Conservation (phyloP, 192 early-diverging fungal species). For the Podila epigama region DNA sequence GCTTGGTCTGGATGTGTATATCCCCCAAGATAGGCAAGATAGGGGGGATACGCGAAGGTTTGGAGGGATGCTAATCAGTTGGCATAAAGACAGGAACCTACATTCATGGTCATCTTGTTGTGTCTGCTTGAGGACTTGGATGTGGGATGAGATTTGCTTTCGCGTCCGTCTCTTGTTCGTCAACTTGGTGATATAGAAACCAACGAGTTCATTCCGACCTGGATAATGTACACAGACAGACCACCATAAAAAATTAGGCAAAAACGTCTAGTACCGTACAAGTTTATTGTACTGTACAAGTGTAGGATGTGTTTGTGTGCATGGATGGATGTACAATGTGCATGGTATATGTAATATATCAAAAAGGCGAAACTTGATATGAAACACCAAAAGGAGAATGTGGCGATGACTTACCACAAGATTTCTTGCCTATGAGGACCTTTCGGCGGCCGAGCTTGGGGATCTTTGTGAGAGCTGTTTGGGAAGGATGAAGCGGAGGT, state of each 20-base stretch:
- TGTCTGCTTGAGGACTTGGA: background rate
- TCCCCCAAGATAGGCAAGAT: background rate
- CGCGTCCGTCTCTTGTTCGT: slow-evolving; percentile 1
- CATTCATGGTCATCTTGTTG: background rate
- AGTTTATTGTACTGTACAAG: background rate
- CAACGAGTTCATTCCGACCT: background rate
- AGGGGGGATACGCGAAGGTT: background rate
- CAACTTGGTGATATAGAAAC: background rate
- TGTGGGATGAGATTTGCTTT: background rate
- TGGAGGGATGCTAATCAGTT: no score
- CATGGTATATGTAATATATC: no score
- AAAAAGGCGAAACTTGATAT: no score
- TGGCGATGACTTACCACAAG: background rate
- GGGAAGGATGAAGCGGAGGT: background rate
- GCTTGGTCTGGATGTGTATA: background rate
- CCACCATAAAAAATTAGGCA: background rate
- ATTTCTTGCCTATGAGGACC: background rate
- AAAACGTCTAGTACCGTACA: no score
- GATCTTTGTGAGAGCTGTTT: background rate
- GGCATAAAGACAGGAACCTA: background rate
- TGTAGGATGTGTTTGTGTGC: background rate
- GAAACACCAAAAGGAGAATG: background rate
- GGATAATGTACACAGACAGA: background rate
- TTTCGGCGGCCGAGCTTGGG: background rate
- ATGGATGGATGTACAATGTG: background rate